Base-by-base conservation (phyloP, 2,329 filamentous ascomycete genomes). In the Calonectria multiphialidica region DNA sequence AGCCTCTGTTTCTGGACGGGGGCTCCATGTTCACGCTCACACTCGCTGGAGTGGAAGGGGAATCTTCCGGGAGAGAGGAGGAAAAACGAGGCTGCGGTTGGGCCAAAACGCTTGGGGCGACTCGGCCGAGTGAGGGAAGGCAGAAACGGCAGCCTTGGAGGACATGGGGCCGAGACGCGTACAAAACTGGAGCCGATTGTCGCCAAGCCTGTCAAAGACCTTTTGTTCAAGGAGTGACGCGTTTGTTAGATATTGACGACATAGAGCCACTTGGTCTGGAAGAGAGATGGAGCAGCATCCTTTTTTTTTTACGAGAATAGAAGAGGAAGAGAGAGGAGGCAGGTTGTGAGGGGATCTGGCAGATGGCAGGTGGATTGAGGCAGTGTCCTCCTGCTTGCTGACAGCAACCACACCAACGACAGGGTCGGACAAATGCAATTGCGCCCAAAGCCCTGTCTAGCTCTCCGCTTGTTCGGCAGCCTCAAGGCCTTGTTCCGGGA, bases 351-450 rank as follows among this genome's bases (percentile, higher is more conserved):
- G 40, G 44, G 44, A n/a, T 47, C 12, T n/a, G 47, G 21, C 45
- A 47, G 47, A 49, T 40, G 35, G 47, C 40, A 13, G 33, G 33
- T 25, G n/a, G 30, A 66, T 30, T 65, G 67, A 70, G 67, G 67
- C 67, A 30, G 67, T 70, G 67, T 59, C 30, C n/a, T 49, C 28
- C 28, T 30, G 28, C 28, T 30, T 30, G 61, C 42, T 64, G 61
- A 64, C 61, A 25, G 5, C 53, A 28, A 40, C 53, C 53, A 28
- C 44, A 59, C 35, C 28, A 30, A 30, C 5, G 8, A 8, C 28
- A 37, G 35, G 35, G 35, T 10, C 12, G 35, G 35, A 37, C 28
- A 8, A 30, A 37, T 37, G 53, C 33, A 40, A 21, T 23, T 25
- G 44, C 35, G 18, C 35, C 4, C 21, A 18, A 5, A 9, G 23